Conservation (phyloP, 768 basidiomycete genomes). For the Phanerodontia chrysosporium region DNA sequence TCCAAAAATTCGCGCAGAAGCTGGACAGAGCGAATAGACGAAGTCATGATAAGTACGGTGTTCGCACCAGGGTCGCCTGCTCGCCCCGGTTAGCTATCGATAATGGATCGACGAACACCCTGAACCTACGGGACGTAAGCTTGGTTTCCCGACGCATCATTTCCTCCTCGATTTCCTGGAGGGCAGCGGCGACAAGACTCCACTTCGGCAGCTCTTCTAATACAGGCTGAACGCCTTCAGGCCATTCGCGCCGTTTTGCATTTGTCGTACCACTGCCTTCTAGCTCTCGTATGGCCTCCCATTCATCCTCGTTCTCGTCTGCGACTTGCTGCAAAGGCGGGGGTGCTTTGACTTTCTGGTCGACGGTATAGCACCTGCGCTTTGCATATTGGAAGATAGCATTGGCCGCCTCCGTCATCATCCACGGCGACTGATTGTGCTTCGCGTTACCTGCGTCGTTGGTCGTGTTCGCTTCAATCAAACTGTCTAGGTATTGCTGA, state of each 20-base stretch:
- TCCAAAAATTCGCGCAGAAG: slow-evolving; percentile 80
- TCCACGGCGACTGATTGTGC: slow-evolving; percentile 80
- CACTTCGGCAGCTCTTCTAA: slow-evolving; percentile 96
- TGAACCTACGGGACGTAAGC: slow-evolving; percentile 19
- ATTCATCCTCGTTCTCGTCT: slow-evolving; percentile 65
- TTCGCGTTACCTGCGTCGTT: slow-evolving; percentile 47
- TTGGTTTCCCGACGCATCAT: slow-evolving; percentile 57
- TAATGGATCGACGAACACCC: neutral
- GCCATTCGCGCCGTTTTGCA: slow-evolving; percentile 50
- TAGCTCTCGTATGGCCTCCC: slow-evolving; percentile 66
- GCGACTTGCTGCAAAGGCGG: slow-evolving; percentile 31
- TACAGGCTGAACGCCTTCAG: slow-evolving; percentile 75
- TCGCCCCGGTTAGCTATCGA: neutral
- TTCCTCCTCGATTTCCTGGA: slow-evolving; percentile 89
- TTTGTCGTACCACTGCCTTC: slow-evolving; percentile 32
- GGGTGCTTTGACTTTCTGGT: slow-evolving; percentile 22
- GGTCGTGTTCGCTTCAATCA: slow-evolving; percentile 60
- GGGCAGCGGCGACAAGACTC: slow-evolving; percentile 75
- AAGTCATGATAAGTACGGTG: slow-evolving; percentile 83
- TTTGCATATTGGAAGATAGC: slow-evolving; percentile 79
- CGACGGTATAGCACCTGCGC: slow-evolving; percentile 65
- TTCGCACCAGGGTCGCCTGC: slow-evolving; percentile 54
- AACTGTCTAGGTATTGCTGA: slow-evolving; percentile 85
- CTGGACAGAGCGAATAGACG: slow-evolving; percentile 69
- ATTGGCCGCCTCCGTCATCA: slow-evolving; percentile 89